These are phyloP conservation scores for Bipolaris zeicola DNA, from an alignment of 2,329 filamentous ascomycete species.

Conservation along the genomic window DNA sequence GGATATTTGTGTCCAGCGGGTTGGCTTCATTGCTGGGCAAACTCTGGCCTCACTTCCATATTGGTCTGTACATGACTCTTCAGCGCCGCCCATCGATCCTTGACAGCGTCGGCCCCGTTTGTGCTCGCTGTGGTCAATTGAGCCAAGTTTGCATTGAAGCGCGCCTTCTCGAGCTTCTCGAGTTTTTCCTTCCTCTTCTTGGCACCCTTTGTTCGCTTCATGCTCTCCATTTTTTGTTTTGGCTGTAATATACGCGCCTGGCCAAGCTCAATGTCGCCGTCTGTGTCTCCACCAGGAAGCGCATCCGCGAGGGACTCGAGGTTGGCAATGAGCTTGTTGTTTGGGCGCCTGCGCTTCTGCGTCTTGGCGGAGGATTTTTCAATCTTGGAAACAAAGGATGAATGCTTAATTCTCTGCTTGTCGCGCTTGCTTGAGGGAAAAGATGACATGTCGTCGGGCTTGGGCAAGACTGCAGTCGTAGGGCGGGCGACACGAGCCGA, in stretches of 20 bases:
- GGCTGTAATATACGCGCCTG: conserved; percentile 63
- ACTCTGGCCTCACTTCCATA: conserved; percentile 86
- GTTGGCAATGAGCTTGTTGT: conserved; percentile 77
- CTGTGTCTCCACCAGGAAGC: conserved; percentile 63
- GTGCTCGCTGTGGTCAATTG: conserved; percentile 60
- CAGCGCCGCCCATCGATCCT: conserved; percentile 74
- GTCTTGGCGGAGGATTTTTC: conserved; percentile 63
- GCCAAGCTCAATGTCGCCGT: conserved; percentile 40
- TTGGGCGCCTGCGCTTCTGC: conserved; percentile 69
- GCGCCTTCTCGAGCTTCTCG: conserved; percentile 78
- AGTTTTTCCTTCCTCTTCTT: conserved; percentile 82
- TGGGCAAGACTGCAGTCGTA: conserved; percentile 22
- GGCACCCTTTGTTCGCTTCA: conserved; percentile 67
- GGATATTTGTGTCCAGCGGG: neutral
- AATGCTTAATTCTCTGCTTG: conserved; percentile 82
- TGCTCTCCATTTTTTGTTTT: conserved; percentile 66
- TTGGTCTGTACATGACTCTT: conserved; percentile 83
- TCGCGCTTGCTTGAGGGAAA: conserved; percentile 80
- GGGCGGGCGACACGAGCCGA: conserved; percentile 34
- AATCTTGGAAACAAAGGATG: conserved; percentile 77
- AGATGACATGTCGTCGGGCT: conserved; percentile 42
- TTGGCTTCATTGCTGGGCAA: conserved; percentile 48
- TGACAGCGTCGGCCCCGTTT: conserved; percentile 24
- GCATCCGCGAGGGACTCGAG: conserved; percentile 80
- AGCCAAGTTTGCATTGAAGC: conserved; percentile 84